Base-by-base conservation (phyloP, 1,284 basidiomycete genomes). In the Caloboletus inedulis region DNA sequence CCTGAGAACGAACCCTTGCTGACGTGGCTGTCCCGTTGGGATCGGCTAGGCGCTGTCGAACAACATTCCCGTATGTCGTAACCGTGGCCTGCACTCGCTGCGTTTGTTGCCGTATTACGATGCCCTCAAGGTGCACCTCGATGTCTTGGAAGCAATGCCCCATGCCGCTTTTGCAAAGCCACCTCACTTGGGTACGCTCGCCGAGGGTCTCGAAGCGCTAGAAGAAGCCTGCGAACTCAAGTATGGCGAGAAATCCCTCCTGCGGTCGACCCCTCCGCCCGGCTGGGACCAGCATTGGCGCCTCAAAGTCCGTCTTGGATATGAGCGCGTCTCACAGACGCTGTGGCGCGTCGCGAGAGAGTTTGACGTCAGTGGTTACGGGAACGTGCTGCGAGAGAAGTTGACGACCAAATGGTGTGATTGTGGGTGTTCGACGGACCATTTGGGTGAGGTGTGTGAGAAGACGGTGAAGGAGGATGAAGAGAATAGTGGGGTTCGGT, bases 341-440 rank as follows among this genome's bases (percentile, higher is more conserved):
- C 67, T 87, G 3, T 87, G 85, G 85, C 73, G 77, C 16, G 80
- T 86, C 29, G 80, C 84, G 31, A 69, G 75, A 43, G 85, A 87
- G 61, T 87, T 87, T 55, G 82, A 86, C 59, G 81, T 85, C 3
- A 74, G 80, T 33, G 85, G 85, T 9, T 87, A 86, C 57, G 85
- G 85, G 1, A 70, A 74, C n/a, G 78, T 85, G 10, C 68, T 87
- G 31, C 71, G 84, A 25, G 85, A 87, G 59, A 87, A 87, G 65
- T 65, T 87, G 46, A 82, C 79, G 10, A 76, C 72, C 3, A 87
- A 87, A 58, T 87, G 85, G 85, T 87, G 85, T 61, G 83, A 86
- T 54, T 87, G 85, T 66, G 85, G 85, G 3, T 87, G 85, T 63
- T 86, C 84, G 47, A 87, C 84, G 30, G 85, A 87, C 64, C 84